Evolutionary conservation across 495 filamentous ascomycete genomes (phyloP), one percentile per base, ranked within the genome.

Genomic region (Penicillium chermesinum): DNA sequence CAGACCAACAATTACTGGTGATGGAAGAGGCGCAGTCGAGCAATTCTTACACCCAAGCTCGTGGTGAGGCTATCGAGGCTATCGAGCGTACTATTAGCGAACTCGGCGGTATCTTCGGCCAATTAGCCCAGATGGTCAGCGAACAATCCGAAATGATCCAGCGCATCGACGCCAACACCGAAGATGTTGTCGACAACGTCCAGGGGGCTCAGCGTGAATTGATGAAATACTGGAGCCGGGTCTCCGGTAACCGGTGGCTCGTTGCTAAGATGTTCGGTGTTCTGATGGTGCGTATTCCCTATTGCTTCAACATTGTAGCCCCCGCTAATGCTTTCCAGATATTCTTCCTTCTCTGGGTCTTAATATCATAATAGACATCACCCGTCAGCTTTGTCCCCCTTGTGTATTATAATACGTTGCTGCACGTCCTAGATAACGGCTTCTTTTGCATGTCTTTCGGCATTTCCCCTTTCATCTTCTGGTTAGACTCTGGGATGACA

Each of bases 241-340:
- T 97, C 9, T 89, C 86, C 16, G 87, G 89, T 19, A 98, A 97
- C 74, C 78, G 93, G 58, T 97, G 94, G 93, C 71, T 98, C 39
- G 82, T 98, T 44, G 94, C 91, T 13, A 96, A 97, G 79, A 98
- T 98, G 94, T 96, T 98, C 79, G 93, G 93, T 46, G 87, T 87
- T 58, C 61, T 86, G 57, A 85, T 86, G 82, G 79, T 86, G 58
- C 54, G 72, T 67, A 19, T 19, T 49, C 2, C n/a, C 27, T 20
- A 10, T 2, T 44, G 7, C 7, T 7, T 44, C 22, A 20, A 30
- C 38, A 20, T 18, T 10, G n/a, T 3, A 22, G 8, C 34, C 1
- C 2, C 8, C 40, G 36, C 60, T 70, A 49, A 71, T 48, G 7
- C n/a, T 0, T n/a, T 34, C 16, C 36, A 75, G 70, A 74, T 75